Evolutionary conservation across 768 basidiomycete species (phyloP), one percentile per base, ranked within the genome.

Genomic region (Mycena metata): DNA sequence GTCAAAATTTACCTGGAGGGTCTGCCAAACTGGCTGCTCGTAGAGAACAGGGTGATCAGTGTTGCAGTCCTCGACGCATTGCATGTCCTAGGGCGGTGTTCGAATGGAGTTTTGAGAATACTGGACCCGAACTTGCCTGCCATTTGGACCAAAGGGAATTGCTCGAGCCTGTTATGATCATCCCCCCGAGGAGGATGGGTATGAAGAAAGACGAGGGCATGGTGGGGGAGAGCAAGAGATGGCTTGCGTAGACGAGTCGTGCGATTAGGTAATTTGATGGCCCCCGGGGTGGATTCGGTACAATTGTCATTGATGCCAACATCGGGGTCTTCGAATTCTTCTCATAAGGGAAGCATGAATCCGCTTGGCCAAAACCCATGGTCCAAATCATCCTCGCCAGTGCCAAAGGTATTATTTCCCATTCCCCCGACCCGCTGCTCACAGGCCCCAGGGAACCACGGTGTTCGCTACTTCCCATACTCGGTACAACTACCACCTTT

Each of bases 21-120:
- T 94, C 79, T 96, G 94, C 93, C 95, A 93, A 26, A 97, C 95
- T 6, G 96, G 96, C 78, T 98, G 97, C 76, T 98, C 96, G 78
- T 93, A 99, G 35, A 94, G 86, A 55, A 96, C 85, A 61, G 87
- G 89, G 41, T 83, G 82, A 4, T 75, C 69, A 2, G 90, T 86
- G 78, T 94, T 83, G 78, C 97, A 99, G 79, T 96, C 93, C 85
- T 95, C 95, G 49, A 98, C 96, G 76, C 97, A 99, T 90, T 98
- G 95, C 94, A 98, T 97, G 78, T 99, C 97, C 91, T 93, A 68
- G 57, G 54, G 26, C 41, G 21, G 46, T 16, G 60, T 33, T 52
- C 66, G 67, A 56, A 70, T n/a, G 16, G 57, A 30, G 30, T 6
- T 30, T 30, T 30, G 66, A 59, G 54, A 49, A 49, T 50, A 50